Base-by-base conservation (phyloP, 2,329 filamentous ascomycete genomes). In the Cryphonectria naterciae region DNA sequence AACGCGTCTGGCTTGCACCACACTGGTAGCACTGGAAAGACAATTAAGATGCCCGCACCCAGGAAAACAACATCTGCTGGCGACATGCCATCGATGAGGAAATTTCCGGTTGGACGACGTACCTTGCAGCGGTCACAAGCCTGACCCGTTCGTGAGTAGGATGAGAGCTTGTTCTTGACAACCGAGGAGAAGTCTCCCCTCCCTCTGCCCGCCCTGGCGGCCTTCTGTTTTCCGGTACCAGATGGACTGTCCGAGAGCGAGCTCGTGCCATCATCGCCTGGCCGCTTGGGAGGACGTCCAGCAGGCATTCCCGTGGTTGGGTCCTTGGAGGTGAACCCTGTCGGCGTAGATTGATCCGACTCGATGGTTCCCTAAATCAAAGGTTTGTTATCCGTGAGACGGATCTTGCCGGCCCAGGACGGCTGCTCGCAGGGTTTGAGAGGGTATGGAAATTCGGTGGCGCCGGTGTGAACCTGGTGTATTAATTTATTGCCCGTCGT, bases 121-220 rank as follows among this genome's bases (percentile, higher is more conserved):
- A 93, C 92, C 87, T 95, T 96, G 86, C 94, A 97, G 69, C 94
- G 87, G 81, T 97, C 93, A 85, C 93, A 97, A 43, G 93, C 93
- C 82, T 97, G 93, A 13, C 93, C 93, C 0, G 93, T 97, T 70
- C 87, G 83, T 28, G 86, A 87, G 74, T 87, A 87, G 4, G 85
- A 84, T 74, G 85, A 84, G 61, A 88, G 79, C 68, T 86, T 85
- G 76, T 80, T 86, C 81, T 88, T 88, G 74, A 88, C 85, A 43
- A 86, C 84, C 70, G 80, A 84, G 4, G 86, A 88, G 73, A 88
- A 89, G 74, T 87, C 85, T 65, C 85, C 83, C 35, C 80, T 76
- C 4, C 81, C 80, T 69, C 82, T 83, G 61, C 87, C 85, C 28
- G 86, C 76, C n/a, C 84, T 80, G 54, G 85, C 81, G 69, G 86